Evolutionary conservation across 306 rosid species (phyloP), one percentile per base, ranked within the genome.

Genomic region (Rosa multiflora): DNA sequence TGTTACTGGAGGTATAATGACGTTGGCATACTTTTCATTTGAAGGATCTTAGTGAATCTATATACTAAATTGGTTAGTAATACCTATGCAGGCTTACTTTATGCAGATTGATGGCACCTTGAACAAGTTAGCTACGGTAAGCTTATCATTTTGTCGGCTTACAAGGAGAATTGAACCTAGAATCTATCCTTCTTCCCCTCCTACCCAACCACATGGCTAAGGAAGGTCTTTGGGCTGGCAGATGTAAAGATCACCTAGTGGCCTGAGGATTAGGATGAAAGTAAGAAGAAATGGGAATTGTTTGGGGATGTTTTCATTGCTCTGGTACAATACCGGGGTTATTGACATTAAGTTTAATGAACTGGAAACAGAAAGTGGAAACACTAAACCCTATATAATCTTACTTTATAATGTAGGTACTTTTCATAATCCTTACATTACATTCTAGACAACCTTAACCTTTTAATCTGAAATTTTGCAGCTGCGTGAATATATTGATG

Each of bases 71-170:
- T 18, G 29, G 51, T 47, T 71, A 64, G 17, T 51, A 48, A 29
- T 61, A 58, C 29, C 79, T 72, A 83, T 87, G 86, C 89, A 93
- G 98, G 95, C 95, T 72, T 93, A 91, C 87, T 93, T 87, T 81
- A 90, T 87, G 92, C 93, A 91, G 82, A 86, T 93, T 85, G 98
- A 91, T 78, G 90, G 88, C 74, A 93, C 97, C 62, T 83, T 90
- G 83, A 88, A 90, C 83, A 90, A 83, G 84, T 84, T 93, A 83
- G 82, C 88, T 44, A 87, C 91, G 47, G 98, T 91, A 87, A 58
- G 91, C 20, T 53, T 21, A 29, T 55, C 17, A 29, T 56, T 55
- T 77, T 47, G 15, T 46, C 61, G 46, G 44, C 35, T 17, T 29
- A 29, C 23, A 47, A 14, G 26, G 70, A 58, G 68, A 37, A 43